phyloP scores from a whole-genome alignment of 2,329 filamentous ascomycete species.

The Lecanicillium sp. region DNA sequence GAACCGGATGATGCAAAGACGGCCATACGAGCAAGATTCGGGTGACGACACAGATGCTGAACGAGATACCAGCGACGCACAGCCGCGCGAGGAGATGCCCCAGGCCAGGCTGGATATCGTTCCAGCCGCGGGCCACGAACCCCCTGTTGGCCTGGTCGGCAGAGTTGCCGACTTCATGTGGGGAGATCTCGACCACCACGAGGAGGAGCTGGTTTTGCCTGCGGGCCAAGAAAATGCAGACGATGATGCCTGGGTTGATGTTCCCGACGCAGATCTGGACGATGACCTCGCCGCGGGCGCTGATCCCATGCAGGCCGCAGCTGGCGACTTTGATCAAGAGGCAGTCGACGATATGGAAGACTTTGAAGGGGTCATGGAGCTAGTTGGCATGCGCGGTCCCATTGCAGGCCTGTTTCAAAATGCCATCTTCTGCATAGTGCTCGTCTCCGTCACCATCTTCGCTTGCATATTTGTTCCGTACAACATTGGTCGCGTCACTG shows the following conservation, averaged over 20 bases:
- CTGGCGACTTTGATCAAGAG: slow-evolving; percentile 63
- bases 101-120: slow-evolving; percentile 13
- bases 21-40: not conserved
- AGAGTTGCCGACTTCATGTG: slow-evolving; percentile 55
- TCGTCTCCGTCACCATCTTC: slow-evolving; percentile 82
- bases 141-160: slow-evolving; percentile 10
- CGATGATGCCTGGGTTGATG: slow-evolving; percentile 43
- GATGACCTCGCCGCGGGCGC: slow-evolving; percentile 34
- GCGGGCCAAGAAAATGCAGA: slow-evolving; percentile 38
- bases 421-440: slow-evolving; percentile 83
- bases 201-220: slow-evolving; percentile 20
- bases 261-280: slow-evolving; percentile 36
- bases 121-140: slow-evolving; percentile 6
- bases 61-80: not conserved
- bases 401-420: slow-evolving; percentile 89
- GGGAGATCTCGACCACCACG: slow-evolving; percentile 44
- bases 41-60: slow-evolving; percentile 1
- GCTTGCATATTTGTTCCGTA: slow-evolving; percentile 87
- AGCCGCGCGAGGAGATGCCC: not conserved
- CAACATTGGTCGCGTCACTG: slow-evolving; percentile 77
- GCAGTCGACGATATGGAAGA: slow-evolving; percentile 85
- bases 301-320: slow-evolving; percentile 19
- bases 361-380: slow-evolving; percentile 89
- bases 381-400: slow-evolving; percentile 93
- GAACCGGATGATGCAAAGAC: not conserved